A percentile compares a stretch with the other conserved stretches of the same genome.
Evolutionary conservation across 768 basidiomycete genomes (phyloP).

Genomic region (Hysterangium stoloniferum): DNA sequence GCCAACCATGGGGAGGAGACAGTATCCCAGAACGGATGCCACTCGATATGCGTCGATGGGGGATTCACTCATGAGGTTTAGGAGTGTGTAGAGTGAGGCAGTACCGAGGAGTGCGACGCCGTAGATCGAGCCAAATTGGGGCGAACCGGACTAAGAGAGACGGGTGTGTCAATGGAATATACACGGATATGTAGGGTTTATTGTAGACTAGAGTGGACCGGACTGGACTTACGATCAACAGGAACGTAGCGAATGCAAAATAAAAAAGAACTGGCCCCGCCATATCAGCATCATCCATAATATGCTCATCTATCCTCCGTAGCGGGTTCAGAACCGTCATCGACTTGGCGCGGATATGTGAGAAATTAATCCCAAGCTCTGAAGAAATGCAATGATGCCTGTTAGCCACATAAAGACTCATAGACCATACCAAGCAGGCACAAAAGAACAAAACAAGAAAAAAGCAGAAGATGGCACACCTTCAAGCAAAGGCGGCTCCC

Average conservation of each 20-base stretch:
- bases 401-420: neutral
- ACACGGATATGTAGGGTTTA: no score
- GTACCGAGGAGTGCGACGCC: constrained; percentile 95
- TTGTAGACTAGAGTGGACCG: constrained; percentile 8
- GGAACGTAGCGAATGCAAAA: constrained; percentile 88
- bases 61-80: constrained; percentile 94
- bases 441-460: no score
- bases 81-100: constrained; percentile 82
- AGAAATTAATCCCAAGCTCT: constrained; percentile 98
- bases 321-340: constrained; percentile 94
- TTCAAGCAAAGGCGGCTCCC: constrained; percentile 91
- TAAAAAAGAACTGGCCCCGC: constrained; percentile 94
- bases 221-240: constrained; percentile 69
- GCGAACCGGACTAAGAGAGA: constrained; percentile 78
- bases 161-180: neutral
- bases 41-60: constrained; percentile 95
- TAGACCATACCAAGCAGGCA: neutral
- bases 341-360: constrained; percentile 90
- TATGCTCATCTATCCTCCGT: constrained; percentile 71
- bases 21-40: constrained; percentile 93
- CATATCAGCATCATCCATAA: constrained; percentile 99
- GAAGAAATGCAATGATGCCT: neutral
- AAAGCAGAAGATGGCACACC: constrained; percentile 40
- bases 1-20: constrained; percentile 93
- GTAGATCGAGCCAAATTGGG: constrained; percentile 98